phyloP scores from a whole-genome alignment of 805 yeast genomes.

The Kazachstania viticola region DNA sequence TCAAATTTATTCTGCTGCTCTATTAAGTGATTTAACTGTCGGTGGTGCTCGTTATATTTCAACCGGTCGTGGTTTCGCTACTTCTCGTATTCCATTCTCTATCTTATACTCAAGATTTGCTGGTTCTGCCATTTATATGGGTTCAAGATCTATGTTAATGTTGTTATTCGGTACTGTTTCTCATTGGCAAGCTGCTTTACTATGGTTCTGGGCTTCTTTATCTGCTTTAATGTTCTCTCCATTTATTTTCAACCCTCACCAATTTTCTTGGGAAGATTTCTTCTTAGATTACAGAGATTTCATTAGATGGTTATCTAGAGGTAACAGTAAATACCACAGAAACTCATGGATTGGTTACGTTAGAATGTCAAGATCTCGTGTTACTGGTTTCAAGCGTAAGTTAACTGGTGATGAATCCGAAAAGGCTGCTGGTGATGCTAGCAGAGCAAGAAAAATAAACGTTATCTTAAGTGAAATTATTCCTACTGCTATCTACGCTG shows the following conservation, averaged over 20 bases:
- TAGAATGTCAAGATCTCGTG: slow-evolving; percentile 71
- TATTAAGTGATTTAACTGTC: slow-evolving; percentile 58
- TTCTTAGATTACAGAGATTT: slow-evolving; percentile 92
- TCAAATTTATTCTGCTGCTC: slow-evolving; percentile 63
- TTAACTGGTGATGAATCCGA: slow-evolving; percentile 68
- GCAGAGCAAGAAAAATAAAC: slow-evolving; percentile 73
- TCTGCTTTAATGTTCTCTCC: slow-evolving; percentile 86
- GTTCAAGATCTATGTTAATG: slow-evolving; percentile 67
- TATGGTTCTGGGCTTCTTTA: slow-evolving; percentile 96
- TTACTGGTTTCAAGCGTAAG: slow-evolving; percentile 73
- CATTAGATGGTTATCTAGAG: slow-evolving; percentile 84
- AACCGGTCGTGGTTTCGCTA: slow-evolving; percentile 81
- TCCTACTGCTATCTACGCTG: slow-evolving; percentile 63
- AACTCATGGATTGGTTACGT: slow-evolving; percentile 82
- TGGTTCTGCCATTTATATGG: slow-evolving; percentile 73
- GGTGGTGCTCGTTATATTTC: slow-evolving; percentile 86
- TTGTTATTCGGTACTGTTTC: slow-evolving; percentile 62
- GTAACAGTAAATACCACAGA: slow-evolving; percentile 81
- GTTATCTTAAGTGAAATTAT: slow-evolving; percentile 58
- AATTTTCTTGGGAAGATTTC: slow-evolving; percentile 92
- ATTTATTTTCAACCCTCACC: slow-evolving; percentile 93
- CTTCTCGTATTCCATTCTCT: slow-evolving; percentile 67
- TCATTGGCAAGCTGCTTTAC: slow-evolving; percentile 83
- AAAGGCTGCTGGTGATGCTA: slow-evolving; percentile 72
- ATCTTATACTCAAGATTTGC: slow-evolving; percentile 69